Base-by-base conservation (phyloP, 306 rosid species). In the Acacia melanoxylon region DNA sequence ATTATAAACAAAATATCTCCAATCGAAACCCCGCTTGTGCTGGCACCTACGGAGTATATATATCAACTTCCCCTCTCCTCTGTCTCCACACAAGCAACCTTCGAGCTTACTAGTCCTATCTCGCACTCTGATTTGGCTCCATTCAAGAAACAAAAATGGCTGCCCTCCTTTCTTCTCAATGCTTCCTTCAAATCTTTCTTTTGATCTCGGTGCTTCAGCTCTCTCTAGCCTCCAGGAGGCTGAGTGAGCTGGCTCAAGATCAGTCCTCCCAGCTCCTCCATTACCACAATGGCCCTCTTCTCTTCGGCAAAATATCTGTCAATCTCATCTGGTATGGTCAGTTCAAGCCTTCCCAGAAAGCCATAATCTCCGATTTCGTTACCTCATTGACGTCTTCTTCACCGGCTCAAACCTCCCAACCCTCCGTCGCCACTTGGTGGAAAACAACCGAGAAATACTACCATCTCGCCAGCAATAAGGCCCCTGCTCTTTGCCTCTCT, bases 241-340 rank as follows among this genome's bases (percentile, higher is more conserved):
- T 91, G 20, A 85, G 48, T 29, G 92, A 88, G 81, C 63, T 86
- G 3, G 89, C 83, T 10, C 88, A 85, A 16, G 91, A 89, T 80
- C 88, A 80, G 13, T 33, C 92, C 40, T 71, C 75, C 48, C 93
- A 84, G 81, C 83, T 86, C 4, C 80, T 93, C 10, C 90, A 78
- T 46, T 93, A 93, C 87, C 97, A 93, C 84, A 84, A 91, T n/a
- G 97, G 97, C 9, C 88, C 94, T 80, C 94, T 93, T 25, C 97
- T 93, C 1, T 88, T 89, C 20, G 97, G 97, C 49, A 89, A 87
- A 84, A 93, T 93, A 75, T 52, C 91, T 5, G 48, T 91, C 29
- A 93, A 89, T 25, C 93, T 93, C 56, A 83, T 93, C 9, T 93
- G 97, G 97, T 93, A 93, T 46, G 97, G 97, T 1, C 75, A 87